Base-by-base conservation (phyloP, 1,284 basidiomycete genomes). In the Moesziomyces aphidis region DNA sequence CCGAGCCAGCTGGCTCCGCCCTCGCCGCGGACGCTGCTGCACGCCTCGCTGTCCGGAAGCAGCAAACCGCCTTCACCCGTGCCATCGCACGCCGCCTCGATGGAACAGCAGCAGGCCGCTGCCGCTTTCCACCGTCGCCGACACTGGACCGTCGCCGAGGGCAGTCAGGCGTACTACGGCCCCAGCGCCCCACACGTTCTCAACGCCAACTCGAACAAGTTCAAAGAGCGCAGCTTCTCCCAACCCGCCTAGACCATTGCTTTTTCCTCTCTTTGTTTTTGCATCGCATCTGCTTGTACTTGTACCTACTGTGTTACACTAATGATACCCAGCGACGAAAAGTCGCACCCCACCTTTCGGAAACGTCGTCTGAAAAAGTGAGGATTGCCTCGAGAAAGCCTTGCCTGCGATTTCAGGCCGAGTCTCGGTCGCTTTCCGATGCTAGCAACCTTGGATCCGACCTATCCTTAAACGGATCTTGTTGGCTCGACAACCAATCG, bases 131-230 rank as follows among this genome's bases (percentile, higher is more conserved):
- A 67, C 45, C 45, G 59, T 6, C 64, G 64, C 45, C 58, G 64
- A 11, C 64, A 67, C 51, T 67, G 64, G 64, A 67, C 64, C 17
- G 59, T 67, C 22, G 64, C 64, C 34, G 58, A 67, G 50, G 64
- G 64, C n/a, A 67, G 64, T 22, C 58, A 58, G 24, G 64, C 59
- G 21, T 67, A 54, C 3, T 61, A 61, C 39, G 64, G 59, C 46
- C 23, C 55, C 26, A 45, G 39, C 26, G 26, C 53, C 13, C 24
- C 31, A 13, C 64, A 61, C n/a, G 4, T 45, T 31, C 44, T 45
- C 34, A 49, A 43, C 19, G 13, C 45, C 28, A 26, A 44, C n/a
- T 21, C 50, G 6, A 10, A 31, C 31, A 39, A 17, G 6, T 22
- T 53, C 36, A 63, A 63, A 28, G 61, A 58, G 23, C 43, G 58